phyloP scores from a whole-genome alignment of 257 asterid genomes.

The Ballota nigra region DNA sequence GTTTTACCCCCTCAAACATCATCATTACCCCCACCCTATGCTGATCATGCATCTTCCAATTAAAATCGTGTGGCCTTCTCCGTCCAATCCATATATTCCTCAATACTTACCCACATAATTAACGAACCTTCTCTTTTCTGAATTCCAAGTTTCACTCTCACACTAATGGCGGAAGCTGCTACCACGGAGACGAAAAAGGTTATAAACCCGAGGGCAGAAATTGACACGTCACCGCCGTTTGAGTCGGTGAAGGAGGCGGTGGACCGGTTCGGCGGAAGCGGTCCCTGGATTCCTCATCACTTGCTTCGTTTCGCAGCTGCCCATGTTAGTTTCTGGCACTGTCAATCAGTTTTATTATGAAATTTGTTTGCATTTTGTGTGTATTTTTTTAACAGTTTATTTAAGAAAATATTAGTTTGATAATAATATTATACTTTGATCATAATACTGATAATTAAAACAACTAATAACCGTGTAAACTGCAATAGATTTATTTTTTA shows the following conservation, averaged over 20 bases:
- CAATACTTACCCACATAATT: neutral
- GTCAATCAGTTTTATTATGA: no score
- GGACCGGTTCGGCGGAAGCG: slow-evolving; percentile 78
- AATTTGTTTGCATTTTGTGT: neutral
- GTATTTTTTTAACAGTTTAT: no score
- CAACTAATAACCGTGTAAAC: no score
- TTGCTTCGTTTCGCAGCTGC: slow-evolving; percentile 51
- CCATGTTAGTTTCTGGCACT: slow-evolving; percentile 29
- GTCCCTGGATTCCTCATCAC: slow-evolving; percentile 76
- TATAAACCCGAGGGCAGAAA: slow-evolving; percentile 66
- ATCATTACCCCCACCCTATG: slow-evolving; percentile 29
- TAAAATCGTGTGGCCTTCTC: neutral
- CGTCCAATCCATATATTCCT: slow-evolving; percentile 8
- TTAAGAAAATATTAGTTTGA: no score
- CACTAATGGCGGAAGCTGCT: slow-evolving; percentile 46
- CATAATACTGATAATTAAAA: no score
- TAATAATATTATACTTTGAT: no score
- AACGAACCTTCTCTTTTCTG: slow-evolving; percentile 25
- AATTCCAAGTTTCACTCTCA: slow-evolving; percentile 10
- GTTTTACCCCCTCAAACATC: slow-evolving; percentile 32
- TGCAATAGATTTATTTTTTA: no score
- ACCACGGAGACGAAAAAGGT: slow-evolving; percentile 45
- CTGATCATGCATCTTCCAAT: neutral
- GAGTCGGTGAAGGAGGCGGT: slow-evolving; percentile 98
- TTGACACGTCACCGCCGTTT: slow-evolving; percentile 88